A percentile compares a stretch with the other conserved stretches of the same genome.
These are phyloP conservation scores for Turnera subulata DNA, from an alignment of 345 rosid genomes.

Conservation along the genomic window DNA sequence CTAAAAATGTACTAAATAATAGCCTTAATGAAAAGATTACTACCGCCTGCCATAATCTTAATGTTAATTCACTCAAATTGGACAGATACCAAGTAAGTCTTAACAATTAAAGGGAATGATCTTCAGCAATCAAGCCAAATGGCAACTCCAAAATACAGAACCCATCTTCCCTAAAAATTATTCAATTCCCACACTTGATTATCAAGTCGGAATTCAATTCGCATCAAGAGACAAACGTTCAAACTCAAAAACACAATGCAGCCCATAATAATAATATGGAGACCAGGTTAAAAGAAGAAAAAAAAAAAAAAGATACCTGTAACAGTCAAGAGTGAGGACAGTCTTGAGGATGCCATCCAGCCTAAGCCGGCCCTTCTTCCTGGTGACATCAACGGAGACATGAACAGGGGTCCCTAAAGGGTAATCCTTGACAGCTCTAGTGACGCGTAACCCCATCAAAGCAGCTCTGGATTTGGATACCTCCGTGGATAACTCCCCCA, in stretches of 20 bases:
- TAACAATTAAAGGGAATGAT: too few species aligned
- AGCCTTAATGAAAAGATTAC: too few species aligned
- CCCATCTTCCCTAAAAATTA: too few species aligned
- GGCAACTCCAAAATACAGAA: too few species aligned
- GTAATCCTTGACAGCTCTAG: slow-evolving; percentile 83
- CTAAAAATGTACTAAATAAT: too few species aligned
- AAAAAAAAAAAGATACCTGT: slow-evolving; percentile 43
- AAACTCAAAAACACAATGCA: background rate
- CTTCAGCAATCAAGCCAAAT: too few species aligned
- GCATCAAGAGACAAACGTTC: too few species aligned
- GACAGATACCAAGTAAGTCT: too few species aligned
- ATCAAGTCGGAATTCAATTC: too few species aligned
- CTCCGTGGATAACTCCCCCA: slow-evolving; percentile 59
- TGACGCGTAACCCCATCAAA: slow-evolving; percentile 72
- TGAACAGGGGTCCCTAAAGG: slow-evolving; percentile 90
- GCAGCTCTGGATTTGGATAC: slow-evolving; percentile 74
- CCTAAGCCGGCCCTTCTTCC: slow-evolving; percentile 71
- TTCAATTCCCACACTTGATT: too few species aligned
- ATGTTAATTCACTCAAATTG: too few species aligned
- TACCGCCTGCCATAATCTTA: too few species aligned
- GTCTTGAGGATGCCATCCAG: slow-evolving; percentile 87
- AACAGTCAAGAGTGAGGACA: slow-evolving; percentile 71
- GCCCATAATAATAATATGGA: background rate
- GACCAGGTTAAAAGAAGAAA: background rate
- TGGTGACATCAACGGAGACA: slow-evolving; percentile 72